These are phyloP conservation scores for Marsdenia floribunda DNA, from an alignment of 257 asterid species.

Conservation along the genomic window DNA sequence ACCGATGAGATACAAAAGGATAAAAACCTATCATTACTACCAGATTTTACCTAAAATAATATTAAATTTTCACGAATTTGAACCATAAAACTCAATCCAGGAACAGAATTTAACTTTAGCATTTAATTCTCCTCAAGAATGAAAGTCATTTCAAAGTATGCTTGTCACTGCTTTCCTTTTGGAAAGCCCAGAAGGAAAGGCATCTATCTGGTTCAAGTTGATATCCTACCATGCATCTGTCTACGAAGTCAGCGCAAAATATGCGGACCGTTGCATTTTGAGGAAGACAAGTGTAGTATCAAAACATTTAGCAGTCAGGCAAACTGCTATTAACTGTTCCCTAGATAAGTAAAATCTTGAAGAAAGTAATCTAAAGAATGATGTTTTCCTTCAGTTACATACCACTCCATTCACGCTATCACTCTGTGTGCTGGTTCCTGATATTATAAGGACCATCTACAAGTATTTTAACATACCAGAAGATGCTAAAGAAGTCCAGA, in stretches of 20 bases:
- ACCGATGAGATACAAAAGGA: not conserved
- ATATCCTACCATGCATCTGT: not conserved
- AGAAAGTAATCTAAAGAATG: not conserved
- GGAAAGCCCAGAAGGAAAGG: not conserved
- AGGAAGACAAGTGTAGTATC: not conserved
- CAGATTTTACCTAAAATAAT: not conserved
- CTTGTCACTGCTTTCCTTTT: not conserved
- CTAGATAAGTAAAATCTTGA: not conserved
- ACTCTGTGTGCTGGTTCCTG: not conserved
- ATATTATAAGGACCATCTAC: not conserved
- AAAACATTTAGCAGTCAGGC: not conserved
- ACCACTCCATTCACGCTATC: not conserved
- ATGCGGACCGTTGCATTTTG: not conserved
- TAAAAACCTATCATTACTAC: not conserved
- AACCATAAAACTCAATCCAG: not conserved
- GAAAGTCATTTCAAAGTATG: not conserved
- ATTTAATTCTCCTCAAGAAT: not conserved
- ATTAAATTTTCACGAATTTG: not conserved
- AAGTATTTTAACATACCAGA: not conserved
- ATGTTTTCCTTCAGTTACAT: not conserved
- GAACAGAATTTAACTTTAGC: not conserved
- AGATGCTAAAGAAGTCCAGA: not conserved
- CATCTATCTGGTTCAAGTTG: not conserved
- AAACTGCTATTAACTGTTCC: not conserved
- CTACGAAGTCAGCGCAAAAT: not conserved